These are phyloP conservation scores for Leishmania tropica DNA, from an alignment of 208 protist species.

Conservation along the genomic window DNA sequence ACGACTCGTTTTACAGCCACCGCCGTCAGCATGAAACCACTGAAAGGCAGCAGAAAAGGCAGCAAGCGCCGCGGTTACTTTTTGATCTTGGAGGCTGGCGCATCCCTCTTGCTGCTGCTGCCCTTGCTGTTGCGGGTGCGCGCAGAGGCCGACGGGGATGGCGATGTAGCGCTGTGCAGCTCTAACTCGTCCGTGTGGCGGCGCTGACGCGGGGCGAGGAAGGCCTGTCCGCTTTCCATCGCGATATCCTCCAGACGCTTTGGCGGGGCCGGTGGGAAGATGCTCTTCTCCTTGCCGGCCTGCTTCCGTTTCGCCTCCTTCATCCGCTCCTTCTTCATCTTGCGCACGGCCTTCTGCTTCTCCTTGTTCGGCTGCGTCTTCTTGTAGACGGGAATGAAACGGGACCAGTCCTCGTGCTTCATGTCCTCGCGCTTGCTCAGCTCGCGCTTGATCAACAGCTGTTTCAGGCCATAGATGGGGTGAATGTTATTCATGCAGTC, in stretches of 20 bases:
- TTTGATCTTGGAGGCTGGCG: neutral
- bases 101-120: slow-evolving; percentile 8
- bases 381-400: slow-evolving; percentile 98
- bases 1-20: neutral
- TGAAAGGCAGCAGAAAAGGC: neutral
- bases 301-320: slow-evolving; percentile 65
- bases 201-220: slow-evolving; percentile 60
- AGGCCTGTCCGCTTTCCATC: slow-evolving; percentile 92
- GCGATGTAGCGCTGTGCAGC: slow-evolving; percentile 20
- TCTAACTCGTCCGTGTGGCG: slow-evolving; percentile 74
- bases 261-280: slow-evolving; percentile 89
- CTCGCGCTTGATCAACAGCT: slow-evolving; percentile 99
- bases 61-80: slow-evolving; percentile 3
- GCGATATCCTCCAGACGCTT: slow-evolving; percentile 91
- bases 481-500: slow-evolving; percentile 99
- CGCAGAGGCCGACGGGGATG: slow-evolving; percentile 7
- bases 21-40: neutral
- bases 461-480: slow-evolving; percentile 99
- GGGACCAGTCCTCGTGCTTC: slow-evolving; percentile 97
- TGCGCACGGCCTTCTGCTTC: slow-evolving; percentile 87
- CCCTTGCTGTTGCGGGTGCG: neutral
- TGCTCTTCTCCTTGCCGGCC: slow-evolving; percentile 74
- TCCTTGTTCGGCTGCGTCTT: slow-evolving; percentile 90
- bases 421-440: slow-evolving; percentile 96
- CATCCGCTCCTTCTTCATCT: slow-evolving; percentile 86